phyloP scores from a whole-genome alignment of 2,329 filamentous ascomycete species.

The Phaeosphaeriaceae sp. region DNA sequence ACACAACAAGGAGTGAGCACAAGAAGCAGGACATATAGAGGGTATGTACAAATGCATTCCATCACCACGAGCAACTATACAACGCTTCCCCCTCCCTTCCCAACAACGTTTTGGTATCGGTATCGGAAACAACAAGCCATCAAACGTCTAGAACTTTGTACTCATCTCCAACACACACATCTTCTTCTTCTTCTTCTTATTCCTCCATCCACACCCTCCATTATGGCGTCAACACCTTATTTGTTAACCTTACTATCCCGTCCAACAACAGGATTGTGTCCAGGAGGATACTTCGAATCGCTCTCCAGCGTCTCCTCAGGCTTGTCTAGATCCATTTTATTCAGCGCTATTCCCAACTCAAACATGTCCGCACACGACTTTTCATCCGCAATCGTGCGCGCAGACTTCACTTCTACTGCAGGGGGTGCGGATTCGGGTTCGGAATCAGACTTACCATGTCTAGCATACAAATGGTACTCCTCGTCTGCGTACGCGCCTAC shows the following conservation, averaged over 20 bases:
- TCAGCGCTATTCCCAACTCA: constrained; percentile 31
- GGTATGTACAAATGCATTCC: too few relatives aligned
- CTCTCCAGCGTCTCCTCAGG: constrained; percentile 62
- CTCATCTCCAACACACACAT: too few relatives aligned
- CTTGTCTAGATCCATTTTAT: constrained; percentile 52
- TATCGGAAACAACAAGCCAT: too few relatives aligned
- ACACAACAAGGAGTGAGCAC: too few relatives aligned
- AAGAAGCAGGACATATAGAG: too few relatives aligned
- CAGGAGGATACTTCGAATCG: constrained; percentile 55
- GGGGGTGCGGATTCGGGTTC: background rate
- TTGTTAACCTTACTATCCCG: constrained; percentile 58
- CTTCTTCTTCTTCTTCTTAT: too few relatives aligned
- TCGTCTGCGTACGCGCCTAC: constrained; percentile 55
- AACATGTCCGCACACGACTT: constrained; percentile 30
- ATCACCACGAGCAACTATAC: too few relatives aligned
- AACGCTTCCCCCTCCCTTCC: too few relatives aligned
- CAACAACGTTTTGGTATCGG: too few relatives aligned
- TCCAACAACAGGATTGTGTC: constrained; percentile 56
- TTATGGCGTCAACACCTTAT: constrained; percentile 40
- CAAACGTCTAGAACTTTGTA: too few relatives aligned
- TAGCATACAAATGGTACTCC: constrained; percentile 58
- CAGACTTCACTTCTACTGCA: too few relatives aligned
- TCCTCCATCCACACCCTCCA: too few relatives aligned
- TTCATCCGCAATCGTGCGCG: constrained; percentile 14
- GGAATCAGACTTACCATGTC: constrained; percentile 54